A percentile compares a stretch with the other conserved stretches of the same genome.
These are phyloP conservation scores for Iberis pinnata DNA, from an alignment of 345 rosid species.

Conservation along the genomic window DNA sequence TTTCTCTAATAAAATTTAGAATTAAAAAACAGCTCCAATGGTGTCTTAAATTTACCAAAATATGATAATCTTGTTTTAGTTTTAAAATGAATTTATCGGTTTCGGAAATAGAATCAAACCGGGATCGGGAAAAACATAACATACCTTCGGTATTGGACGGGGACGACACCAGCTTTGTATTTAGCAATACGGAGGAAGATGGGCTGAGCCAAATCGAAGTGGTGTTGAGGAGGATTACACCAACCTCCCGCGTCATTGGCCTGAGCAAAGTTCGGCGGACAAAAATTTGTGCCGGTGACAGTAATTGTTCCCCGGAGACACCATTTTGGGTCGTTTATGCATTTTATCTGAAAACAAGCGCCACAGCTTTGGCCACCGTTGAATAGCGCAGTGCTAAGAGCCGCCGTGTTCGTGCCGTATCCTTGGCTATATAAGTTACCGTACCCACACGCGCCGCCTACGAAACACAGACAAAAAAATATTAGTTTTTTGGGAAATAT, in stretches of 20 bases:
- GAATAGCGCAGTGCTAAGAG: constrained; percentile 71
- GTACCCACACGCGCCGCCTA: constrained; percentile 86
- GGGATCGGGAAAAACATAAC: not conserved
- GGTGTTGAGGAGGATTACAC: constrained; percentile 81
- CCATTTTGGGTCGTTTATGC: constrained; percentile 53
- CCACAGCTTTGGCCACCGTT: constrained; percentile 69
- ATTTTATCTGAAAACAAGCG: constrained; percentile 61
- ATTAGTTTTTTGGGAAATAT: not conserved
- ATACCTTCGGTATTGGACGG: constrained; percentile 65
- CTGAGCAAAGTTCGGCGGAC: constrained; percentile 35
- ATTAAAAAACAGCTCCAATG: no score
- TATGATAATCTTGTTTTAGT: no score
- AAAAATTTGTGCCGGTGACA: constrained; percentile 75
- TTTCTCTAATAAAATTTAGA: no score
- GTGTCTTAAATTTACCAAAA: no score
- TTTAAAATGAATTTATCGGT: no score
- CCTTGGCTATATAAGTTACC: constrained; percentile 75
- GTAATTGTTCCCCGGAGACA: constrained; percentile 53
- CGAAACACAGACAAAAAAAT: not conserved
- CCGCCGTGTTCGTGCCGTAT: constrained; percentile 66
- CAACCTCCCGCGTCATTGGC: constrained; percentile 72
- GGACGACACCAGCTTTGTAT: constrained; percentile 67
- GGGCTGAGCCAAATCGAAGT: constrained; percentile 76
- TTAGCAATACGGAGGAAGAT: constrained; percentile 70
- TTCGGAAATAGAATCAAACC: constrained; percentile 14